These are phyloP conservation scores for Zychaea mexicana DNA, from an alignment of 371 early-diverging fungal species.

Conservation along the genomic window DNA sequence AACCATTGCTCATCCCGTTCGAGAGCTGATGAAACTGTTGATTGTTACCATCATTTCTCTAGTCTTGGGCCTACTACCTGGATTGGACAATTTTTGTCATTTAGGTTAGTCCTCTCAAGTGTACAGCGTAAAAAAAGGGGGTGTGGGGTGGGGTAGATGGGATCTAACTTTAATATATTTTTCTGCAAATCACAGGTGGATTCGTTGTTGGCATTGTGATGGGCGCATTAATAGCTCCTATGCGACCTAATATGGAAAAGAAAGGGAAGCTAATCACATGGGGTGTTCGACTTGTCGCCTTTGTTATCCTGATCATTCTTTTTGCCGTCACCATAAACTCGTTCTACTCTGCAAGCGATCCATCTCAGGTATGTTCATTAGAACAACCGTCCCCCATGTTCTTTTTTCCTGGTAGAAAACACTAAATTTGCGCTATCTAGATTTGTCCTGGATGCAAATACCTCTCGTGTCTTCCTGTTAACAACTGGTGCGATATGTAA, in stretches of 20 bases:
- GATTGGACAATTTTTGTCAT: slow-evolving; percentile 80
- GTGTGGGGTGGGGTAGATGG: slow-evolving; percentile 24
- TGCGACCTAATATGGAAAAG: slow-evolving; percentile 31
- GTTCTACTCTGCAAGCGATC: slow-evolving; percentile 48
- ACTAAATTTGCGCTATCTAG: background rate
- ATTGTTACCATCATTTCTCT: slow-evolving; percentile 65
- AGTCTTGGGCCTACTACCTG: slow-evolving; percentile 72
- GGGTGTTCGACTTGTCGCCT: slow-evolving; percentile 37
- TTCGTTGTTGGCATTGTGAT: slow-evolving; percentile 53
- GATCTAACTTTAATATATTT: background rate
- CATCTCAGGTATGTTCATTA: slow-evolving; percentile 21
- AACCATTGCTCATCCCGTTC: slow-evolving; percentile 61
- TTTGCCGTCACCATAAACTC: slow-evolving; percentile 40
- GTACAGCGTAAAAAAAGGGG: too few species aligned
- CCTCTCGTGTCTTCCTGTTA: slow-evolving; percentile 34
- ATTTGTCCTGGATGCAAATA: slow-evolving; percentile 39
- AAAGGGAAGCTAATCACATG: slow-evolving; percentile 38
- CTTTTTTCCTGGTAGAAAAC: too few species aligned
- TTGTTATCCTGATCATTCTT: slow-evolving; percentile 40
- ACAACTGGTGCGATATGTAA: slow-evolving; percentile 31
- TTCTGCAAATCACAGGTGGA: slow-evolving; percentile 50
- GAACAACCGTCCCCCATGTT: background rate
- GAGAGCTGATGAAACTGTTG: slow-evolving; percentile 72
- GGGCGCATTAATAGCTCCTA: slow-evolving; percentile 50
- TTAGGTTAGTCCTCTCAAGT: too few species aligned